Evolutionary conservation across 805 yeast genomes (phyloP).

Genomic region (Kodamaea kakaduensis): DNA sequence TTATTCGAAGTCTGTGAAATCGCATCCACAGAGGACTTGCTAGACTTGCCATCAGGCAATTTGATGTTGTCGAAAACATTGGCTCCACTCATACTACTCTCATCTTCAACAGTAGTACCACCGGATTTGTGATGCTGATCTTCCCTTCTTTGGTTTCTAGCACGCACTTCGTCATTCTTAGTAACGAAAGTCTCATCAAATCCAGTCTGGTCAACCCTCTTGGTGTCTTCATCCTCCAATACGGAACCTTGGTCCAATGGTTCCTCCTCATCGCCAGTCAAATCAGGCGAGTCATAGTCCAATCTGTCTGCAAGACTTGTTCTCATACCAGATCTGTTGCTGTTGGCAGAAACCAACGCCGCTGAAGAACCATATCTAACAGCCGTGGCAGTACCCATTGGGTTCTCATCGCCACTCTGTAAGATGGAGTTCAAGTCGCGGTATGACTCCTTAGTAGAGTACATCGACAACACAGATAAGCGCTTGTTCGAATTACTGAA

Average conservation of each 20-base stretch:
- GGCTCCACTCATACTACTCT: constrained; percentile 18
- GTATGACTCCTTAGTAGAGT: constrained; percentile 64
- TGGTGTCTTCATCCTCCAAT: constrained; percentile 37
- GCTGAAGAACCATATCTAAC: constrained; percentile 1
- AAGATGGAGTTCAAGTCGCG: constrained; percentile 49
- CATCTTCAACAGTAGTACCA: constrained; percentile 19
- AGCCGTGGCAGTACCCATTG: constrained; percentile 7
- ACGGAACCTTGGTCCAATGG: constrained; percentile 36
- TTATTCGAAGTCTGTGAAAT: neutral
- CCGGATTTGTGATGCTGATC: constrained; percentile 8
- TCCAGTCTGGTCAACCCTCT: constrained; percentile 9
- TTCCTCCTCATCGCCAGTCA: constrained; percentile 26
- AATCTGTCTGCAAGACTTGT: constrained; percentile 43
- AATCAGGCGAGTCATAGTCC: constrained; percentile 27
- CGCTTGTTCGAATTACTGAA: constrained; percentile 63
- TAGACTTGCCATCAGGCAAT: constrained; percentile 42
- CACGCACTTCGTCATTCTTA: constrained; percentile 19
- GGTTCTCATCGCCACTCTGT: constrained; percentile 17
- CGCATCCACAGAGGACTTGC: constrained; percentile 9
- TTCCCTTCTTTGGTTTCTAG: too few relatives aligned
- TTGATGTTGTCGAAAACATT: constrained; percentile 44
- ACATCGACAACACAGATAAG: constrained; percentile 65
- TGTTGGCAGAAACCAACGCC: neutral
- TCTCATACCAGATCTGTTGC: constrained; percentile 19
- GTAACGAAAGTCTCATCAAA: constrained; percentile 42